These are phyloP conservation scores for Cordyceps cateniannulata DNA, from an alignment of 2,329 filamentous ascomycete species.

Conservation along the genomic window DNA sequence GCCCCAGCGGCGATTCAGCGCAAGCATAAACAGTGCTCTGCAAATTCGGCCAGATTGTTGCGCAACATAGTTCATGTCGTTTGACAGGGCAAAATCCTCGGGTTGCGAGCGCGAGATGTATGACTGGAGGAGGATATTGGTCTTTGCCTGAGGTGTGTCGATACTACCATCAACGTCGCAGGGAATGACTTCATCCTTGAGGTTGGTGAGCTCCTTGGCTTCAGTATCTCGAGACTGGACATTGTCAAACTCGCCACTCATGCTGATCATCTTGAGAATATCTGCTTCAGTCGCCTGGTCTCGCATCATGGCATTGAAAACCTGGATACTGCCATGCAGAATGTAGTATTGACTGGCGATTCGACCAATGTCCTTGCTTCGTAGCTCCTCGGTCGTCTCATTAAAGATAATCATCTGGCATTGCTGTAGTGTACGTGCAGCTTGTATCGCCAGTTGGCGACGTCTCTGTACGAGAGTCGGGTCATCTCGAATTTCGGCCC, in stretches of 20 bases:
- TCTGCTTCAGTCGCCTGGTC: slow-evolving; percentile 83
- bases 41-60: slow-evolving; percentile 95
- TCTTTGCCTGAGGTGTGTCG: slow-evolving; percentile 76
- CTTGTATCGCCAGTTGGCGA: slow-evolving; percentile 79
- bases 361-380: slow-evolving; percentile 88
- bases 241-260: slow-evolving; percentile 97
- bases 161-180: slow-evolving; percentile 73
- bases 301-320: slow-evolving; percentile 94
- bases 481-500: slow-evolving; percentile 83
- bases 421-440: slow-evolving; percentile 77
- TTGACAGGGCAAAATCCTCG: slow-evolving; percentile 89
- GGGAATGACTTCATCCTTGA: slow-evolving; percentile 64
- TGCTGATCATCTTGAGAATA: slow-evolving; percentile 90
- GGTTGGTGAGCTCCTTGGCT: slow-evolving; percentile 71
- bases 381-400: slow-evolving; percentile 84
- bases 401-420: slow-evolving; percentile 99
- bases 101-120: slow-evolving; percentile 84
- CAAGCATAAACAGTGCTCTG: slow-evolving; percentile 93
- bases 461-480: slow-evolving; percentile 80
- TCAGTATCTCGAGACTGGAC: slow-evolving; percentile 89
- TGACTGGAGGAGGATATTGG: slow-evolving; percentile 88
- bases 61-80: slow-evolving; percentile 89
- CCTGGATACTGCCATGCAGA: slow-evolving; percentile 83
- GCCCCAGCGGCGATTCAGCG: slow-evolving; percentile 90
- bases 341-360: slow-evolving; percentile 98